Conservation (phyloP, 1,284 basidiomycete genomes). For the Apiotrichum akiyoshidainum region DNA sequence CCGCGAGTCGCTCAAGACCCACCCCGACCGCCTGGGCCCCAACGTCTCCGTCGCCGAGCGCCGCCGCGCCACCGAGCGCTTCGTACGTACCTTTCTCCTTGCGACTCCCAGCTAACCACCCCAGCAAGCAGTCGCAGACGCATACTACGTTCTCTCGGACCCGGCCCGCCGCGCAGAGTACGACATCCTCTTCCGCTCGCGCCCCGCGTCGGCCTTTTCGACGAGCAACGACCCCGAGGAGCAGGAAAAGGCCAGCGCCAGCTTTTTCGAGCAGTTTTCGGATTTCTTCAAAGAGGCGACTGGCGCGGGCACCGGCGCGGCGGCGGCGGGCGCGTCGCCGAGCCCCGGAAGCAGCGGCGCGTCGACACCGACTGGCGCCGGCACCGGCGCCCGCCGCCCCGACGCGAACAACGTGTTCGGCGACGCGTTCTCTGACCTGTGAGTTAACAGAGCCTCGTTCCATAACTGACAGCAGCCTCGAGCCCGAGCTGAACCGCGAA, state of each 20-base stretch:
- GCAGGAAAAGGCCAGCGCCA: conserved; percentile 62
- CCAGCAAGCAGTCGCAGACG: conserved; percentile 79
- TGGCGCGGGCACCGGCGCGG: conserved; percentile 24
- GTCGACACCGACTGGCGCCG: conserved; percentile 7
- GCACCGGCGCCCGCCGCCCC: conserved; percentile 51
- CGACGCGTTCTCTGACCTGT: conserved; percentile 84
- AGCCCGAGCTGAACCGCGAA: conserved; percentile 49
- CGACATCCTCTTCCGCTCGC: conserved; percentile 62
- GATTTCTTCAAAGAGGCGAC: conserved; percentile 59
- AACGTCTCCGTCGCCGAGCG: conserved; percentile 70
- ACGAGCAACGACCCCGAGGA: conserved; percentile 46
- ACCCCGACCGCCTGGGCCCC: conserved; percentile 76
- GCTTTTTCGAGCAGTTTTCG: conserved; percentile 75
- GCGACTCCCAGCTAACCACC: not conserved
- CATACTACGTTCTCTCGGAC: conserved; percentile 93
- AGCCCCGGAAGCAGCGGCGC: conserved; percentile 5
- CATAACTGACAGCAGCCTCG: conserved; percentile 34
- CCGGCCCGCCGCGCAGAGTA: conserved; percentile 73
- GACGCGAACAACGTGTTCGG: conserved; percentile 78
- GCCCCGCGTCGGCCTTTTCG: conserved; percentile 34
- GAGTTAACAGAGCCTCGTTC: conserved; percentile 17
- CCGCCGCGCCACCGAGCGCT: conserved; percentile 71
- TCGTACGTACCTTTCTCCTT: conserved; percentile 52
- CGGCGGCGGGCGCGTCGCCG: conserved; percentile 5
- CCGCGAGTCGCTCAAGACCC: conserved; percentile 60